A percentile compares a stretch with the other conserved stretches of the same genome.
These are phyloP conservation scores for Prunus mira DNA, from an alignment of 306 rosid genomes.

Conservation along the genomic window DNA sequence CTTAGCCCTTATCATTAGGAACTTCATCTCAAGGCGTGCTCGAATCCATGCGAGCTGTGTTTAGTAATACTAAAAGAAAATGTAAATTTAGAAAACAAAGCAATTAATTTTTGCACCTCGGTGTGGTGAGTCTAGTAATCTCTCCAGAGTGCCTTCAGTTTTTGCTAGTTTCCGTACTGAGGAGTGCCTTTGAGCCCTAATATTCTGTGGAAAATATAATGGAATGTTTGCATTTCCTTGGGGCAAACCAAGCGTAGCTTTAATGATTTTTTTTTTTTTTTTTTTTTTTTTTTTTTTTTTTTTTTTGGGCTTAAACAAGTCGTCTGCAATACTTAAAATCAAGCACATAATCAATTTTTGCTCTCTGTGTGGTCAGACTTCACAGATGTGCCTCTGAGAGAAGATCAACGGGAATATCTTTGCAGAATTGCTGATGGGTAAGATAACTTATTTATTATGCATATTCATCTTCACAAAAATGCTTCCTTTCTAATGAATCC, in stretches of 20 bases:
- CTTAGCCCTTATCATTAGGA: not conserved
- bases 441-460: not conserved
- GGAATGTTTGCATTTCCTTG: not conserved
- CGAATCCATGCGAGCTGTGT: not conserved
- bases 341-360: conserved; percentile 14
- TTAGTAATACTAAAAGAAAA: not conserved
- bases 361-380: conserved; percentile 52
- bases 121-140: not conserved
- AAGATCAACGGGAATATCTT: conserved; percentile 83
- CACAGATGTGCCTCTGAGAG: conserved; percentile 94
- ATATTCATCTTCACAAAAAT: conserved; percentile 7
- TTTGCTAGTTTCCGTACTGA: not conserved
- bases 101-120: not conserved
- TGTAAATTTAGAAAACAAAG: not conserved
- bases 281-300: conserved; percentile 9
- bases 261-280: conserved; percentile 1
- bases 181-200: not conserved
- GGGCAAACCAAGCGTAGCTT: not conserved
- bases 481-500: conserved; percentile 14
- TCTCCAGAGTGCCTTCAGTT: not conserved
- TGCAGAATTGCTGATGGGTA: conserved; percentile 94
- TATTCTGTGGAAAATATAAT: not conserved
- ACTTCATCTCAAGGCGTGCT: conserved; percentile 3
- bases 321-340: not conserved
- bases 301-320: not conserved